These are phyloP conservation scores for Seminavis robusta DNA, from an alignment of 108 stramenopile species.

Conservation along the genomic window DNA sequence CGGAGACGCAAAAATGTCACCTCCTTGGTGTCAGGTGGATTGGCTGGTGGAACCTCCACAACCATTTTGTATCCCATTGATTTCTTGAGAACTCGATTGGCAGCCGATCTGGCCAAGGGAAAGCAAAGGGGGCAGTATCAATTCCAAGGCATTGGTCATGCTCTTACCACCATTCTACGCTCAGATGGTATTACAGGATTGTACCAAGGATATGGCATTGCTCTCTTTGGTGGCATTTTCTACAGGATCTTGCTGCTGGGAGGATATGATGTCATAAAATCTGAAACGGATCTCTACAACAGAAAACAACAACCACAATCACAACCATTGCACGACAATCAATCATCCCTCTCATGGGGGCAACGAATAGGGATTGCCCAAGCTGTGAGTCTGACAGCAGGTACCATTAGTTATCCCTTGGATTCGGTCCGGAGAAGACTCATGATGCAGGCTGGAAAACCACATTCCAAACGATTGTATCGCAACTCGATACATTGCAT, in stretches of 20 bases:
- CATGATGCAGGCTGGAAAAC: constrained; percentile 92
- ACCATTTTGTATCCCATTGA: constrained; percentile 96
- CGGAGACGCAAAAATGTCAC: constrained; percentile 42
- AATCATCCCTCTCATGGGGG: constrained; percentile 5
- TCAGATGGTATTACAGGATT: constrained; percentile 89
- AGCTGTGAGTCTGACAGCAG: constrained; percentile 83
- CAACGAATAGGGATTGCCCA: constrained; percentile 89
- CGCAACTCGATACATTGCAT: constrained; percentile 61
- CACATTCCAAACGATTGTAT: constrained; percentile 42
- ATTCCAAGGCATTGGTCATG: constrained; percentile 76
- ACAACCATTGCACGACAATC: neutral
- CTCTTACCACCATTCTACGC: constrained; percentile 51
- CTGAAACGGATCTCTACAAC: constrained; percentile 21
- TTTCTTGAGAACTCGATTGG: constrained; percentile 93
- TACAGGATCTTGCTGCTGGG: constrained; percentile 96
- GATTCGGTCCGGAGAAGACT: constrained; percentile 96
- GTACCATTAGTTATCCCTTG: constrained; percentile 95
- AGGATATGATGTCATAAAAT: constrained; percentile 93
- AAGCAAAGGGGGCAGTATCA: constrained; percentile 14
- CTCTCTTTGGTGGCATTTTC: constrained; percentile 87
- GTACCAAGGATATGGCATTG: constrained; percentile 97
- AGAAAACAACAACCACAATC: neutral
- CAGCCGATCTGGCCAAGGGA: constrained; percentile 85
- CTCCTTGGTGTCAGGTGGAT: constrained; percentile 89
- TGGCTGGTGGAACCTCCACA: constrained; percentile 93